Evolutionary conservation across 371 early-diverging fungal genomes (phyloP), one percentile per base, ranked within the genome.

Genomic region (Rhizomucor pusillus): DNA sequence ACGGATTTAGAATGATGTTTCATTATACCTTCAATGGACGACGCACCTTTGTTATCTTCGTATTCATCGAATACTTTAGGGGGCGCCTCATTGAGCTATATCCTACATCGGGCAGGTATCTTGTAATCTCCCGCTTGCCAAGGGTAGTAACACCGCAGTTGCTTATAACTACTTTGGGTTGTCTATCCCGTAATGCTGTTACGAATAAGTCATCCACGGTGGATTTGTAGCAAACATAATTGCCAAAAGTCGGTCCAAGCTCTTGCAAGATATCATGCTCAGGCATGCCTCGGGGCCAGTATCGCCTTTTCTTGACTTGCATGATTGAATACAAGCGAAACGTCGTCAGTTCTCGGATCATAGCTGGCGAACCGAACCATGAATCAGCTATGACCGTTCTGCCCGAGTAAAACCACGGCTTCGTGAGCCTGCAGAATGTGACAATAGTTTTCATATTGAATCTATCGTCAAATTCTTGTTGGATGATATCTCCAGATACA

Each of bases 291-390:
- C 37, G 37, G 9, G 37, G 37, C 37, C 37, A 37, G 14, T 37
- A 37, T 37, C 37, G 9, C 11, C 14, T 9, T 37, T 37, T 37
- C 37, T 37, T 37, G 14, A 37, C 37, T 14, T 37, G 37, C 37
- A 37, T 37, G 37, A 37, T 37, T 14, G 36, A 36, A 23, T 37
- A 36, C 18, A 34, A 7, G 22, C 35, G 6, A 18, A 14, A 5
- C 23, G 23, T 13, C 48, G 6, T 25, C 50, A 18, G 36, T 50
- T n/a, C 5, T 20, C 50, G 11, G 33, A 37, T 10, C 37, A 37
- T 37, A 13, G 73, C 75, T 37, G 51, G 56, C 2, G 54, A 55
- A 0, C 56, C 49, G 39, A 60, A 60, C 52, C 57, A 54, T 41
- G 55, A 51, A 54, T 52, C 59, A 29, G 52, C 52, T 36, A 58